Evolutionary conservation across 164 flowering plant genomes (phyloP), one percentile per base, ranked within the genome.

Genomic region (Vitis cinerea): DNA sequence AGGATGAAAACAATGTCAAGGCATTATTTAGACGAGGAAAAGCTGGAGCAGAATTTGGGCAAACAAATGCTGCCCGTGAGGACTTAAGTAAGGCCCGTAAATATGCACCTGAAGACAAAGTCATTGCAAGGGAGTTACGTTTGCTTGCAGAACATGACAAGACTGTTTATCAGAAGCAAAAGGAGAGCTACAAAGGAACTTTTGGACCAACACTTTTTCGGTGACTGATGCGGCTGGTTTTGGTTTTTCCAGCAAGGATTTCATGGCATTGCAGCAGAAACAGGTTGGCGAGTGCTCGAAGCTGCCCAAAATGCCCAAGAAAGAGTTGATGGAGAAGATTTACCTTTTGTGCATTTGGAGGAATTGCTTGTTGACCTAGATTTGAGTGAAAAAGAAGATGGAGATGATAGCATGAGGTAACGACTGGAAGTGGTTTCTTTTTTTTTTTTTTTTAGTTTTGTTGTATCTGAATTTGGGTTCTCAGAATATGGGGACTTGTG

Each of bases 11-110:
- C 76, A 95, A 95, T 75, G 88, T 74, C 9, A 95, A 95, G 78
- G 99, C 98, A 57, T 72, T 95, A 60, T 95, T 88, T 69, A 84
- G 99, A 71, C 82, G 99, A 76, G 99, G 99, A 50, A 95, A 95
- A 74, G 98, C 99, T n/a, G 86, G 86, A 77, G 89, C 98, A 60
- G 95, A 87, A 75, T 98, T 95, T 13, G 97, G 99, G 61, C 98
- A 91, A 75, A 89, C 92, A 31, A 98, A 95, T 65, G 87, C 93
- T 54, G 97, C 98, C 9, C 77, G 92, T 70, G 97, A 91, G 75
- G 99, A 95, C 77, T 88, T 93, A n/a, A 88, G 78, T 0, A 93
- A 90, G 79, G 98, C 97, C 60, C 89, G 83, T 12, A 93, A 95
- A 82, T 79, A 66, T 82, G 97, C 89, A 57, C 98, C 98, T 2